Evolutionary conservation across 805 yeast genomes (phyloP), one percentile per base, ranked within the genome.

Genomic region (Yamadazyma endophytica): DNA sequence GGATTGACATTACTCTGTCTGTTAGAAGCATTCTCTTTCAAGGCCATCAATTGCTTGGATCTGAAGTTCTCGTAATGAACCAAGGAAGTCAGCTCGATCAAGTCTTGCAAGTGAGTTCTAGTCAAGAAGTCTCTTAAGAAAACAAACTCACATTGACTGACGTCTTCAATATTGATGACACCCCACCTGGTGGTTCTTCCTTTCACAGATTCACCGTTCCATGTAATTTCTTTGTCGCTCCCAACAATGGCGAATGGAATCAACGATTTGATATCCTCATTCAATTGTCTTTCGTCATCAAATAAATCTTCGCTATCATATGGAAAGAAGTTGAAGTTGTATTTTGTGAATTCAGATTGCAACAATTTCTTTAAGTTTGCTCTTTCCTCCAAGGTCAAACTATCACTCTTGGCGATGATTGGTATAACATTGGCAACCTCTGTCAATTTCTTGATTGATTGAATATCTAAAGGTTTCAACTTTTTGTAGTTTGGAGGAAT

Each of bases 121-220:
- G 96, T 87, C 52, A 92, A 75, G 59, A 92, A 92, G 58, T 87
- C 95, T 64, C 97, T 78, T 54, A 92, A 77, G 49, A 86, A 88
- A 22, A 87, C 86, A 69, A 92, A 92, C 65, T 92, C 98, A 63
- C 96, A 88, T 63, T 92, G 97, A 33, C 82, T 76, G 32, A 86
- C 88, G 63, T 92, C 96, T 64, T 89, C 97, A 39, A 92, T 86
- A 58, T 88, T 85, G 51, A 90, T 82, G 12, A 82, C 73, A 15
- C 97, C 97, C 96, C 96, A 90, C 54, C 82, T 79, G 34, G 94
- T 88, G 64, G 84, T 79, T 64, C 97, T 80, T 30, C 96, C 96
- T 49, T 90, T 82, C 27, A 88, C 83, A 16, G 73, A 64, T 49
- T 81, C 84, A 25, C 96, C 96, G 50, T 80, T 78, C 32, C 83